Base-by-base conservation (phyloP, 768 basidiomycete species). In the Amanita rubescens region DNA sequence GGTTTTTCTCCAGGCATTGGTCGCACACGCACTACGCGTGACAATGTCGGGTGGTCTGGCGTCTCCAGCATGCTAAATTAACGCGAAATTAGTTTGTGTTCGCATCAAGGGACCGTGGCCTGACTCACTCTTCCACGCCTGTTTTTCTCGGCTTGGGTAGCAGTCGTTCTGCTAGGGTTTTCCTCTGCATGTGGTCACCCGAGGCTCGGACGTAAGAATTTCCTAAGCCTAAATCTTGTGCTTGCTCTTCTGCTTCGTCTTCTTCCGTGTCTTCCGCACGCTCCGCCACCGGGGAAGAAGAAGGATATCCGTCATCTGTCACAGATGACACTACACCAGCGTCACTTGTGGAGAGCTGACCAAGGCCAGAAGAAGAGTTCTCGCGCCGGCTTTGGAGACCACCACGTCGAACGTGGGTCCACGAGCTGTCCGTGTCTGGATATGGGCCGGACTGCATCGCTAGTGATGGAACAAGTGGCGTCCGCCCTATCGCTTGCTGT, bases 11-110 rank as follows among this genome's bases (percentile, higher is more conserved):
- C 74, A n/a, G 79, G 67, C 9, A 61, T 67, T 14, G 84, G 81
- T 57, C 75, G 75, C 3, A 89, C 75, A 20, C 85, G 86, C 72
- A 87, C 79, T 54, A 89, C 84, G 33, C 82, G 80, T n/a, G 85
- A 72, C 25, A 82, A 48, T 14, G 67, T 65, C 42, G 64, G 81
- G 68, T 76, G 65, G 62, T 84, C 78, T 2, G 86, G 73, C 15
- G 72, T 69, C 59, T 82, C 80, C 53, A 86, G 71, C 79, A 85
- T 82, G 63, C 87, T 89, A 62, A 24, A 20, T 22, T 20, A 4
- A 14, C 15, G 9, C 17, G 20, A 32, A 30, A 46, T 46, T n/a
- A 52, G 54, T 30, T 30, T 30, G 5, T 8, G 27, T 30, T 30
- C 27, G n/a, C n/a, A n/a, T n/a, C n/a, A n/a, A n/a, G n/a, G n/a